phyloP scores from a whole-genome alignment of 768 basidiomycete genomes.

The Suillus decipiens region DNA sequence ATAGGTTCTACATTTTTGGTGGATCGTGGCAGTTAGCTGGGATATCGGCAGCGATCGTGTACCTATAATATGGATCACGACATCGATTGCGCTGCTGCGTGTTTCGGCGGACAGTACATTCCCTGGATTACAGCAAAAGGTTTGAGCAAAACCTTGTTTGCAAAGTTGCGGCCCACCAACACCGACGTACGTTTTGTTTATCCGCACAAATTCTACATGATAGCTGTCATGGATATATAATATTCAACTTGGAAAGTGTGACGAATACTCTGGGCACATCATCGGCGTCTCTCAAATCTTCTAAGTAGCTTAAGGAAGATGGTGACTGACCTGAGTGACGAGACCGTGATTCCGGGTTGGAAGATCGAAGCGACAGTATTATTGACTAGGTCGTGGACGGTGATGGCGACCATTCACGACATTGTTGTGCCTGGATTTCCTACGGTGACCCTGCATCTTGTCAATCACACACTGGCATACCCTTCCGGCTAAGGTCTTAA shows the following conservation, averaged over 20 bases:
- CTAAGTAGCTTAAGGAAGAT: not conserved
- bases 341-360: not conserved
- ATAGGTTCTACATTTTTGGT: not conserved
- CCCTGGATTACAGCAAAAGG: not conserved
- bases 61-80: not conserved
- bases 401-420: not conserved
- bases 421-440: not conserved
- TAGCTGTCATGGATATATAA: not conserved
- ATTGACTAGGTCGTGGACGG: not conserved
- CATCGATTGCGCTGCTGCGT: not conserved
- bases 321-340: not conserved
- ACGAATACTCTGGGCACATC: not conserved
- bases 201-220: not conserved
- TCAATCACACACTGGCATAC: not conserved
- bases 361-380: not conserved
- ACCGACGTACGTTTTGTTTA: not conserved
- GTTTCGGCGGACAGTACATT: not conserved
- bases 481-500: not conserved
- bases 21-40: not conserved
- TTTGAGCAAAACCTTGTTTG: not conserved
- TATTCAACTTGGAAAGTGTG: not conserved
- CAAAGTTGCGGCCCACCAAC: not conserved
- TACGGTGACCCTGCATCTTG: not conserved
- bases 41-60: not conserved
- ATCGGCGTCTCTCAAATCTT: not conserved